Conservation (phyloP, 257 asterid genomes). For the Salvia miltiorrhiza region DNA sequence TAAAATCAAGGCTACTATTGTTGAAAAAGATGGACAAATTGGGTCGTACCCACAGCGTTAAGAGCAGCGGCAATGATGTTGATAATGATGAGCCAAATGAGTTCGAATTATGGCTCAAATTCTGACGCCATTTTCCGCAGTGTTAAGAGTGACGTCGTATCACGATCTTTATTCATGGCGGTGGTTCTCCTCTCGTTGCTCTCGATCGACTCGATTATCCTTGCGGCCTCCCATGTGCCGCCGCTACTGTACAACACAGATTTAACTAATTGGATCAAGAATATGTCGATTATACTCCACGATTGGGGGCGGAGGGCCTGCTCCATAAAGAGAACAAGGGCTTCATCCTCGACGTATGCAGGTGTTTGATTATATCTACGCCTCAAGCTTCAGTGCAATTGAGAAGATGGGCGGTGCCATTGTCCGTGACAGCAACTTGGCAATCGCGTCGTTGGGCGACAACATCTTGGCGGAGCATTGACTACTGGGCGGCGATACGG, state of each 20-base stretch:
- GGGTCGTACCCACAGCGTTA: conserved; percentile 25
- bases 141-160: too few species aligned
- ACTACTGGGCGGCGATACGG: too few species aligned
- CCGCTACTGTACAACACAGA: conserved; percentile 9
- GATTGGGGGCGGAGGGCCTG: conserved; percentile 76
- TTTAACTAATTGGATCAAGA: conserved; percentile 19
- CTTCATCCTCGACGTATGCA: conserved; percentile 34
- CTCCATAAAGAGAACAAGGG: conserved; percentile 61
- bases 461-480: conserved; percentile 37
- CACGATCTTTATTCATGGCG: conserved; percentile 57
- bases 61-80: not conserved
- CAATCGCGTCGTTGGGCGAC: conserved; percentile 42
- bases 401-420: conserved; percentile 32
- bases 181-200: conserved; percentile 41
- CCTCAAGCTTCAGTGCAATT: conserved; percentile 25
- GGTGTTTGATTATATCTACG: conserved; percentile 52
- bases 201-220: conserved; percentile 34
- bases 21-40: conserved; percentile 31
- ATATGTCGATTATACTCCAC: conserved; percentile 46
- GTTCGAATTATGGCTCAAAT: conserved; percentile 31
- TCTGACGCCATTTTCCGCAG: conserved; percentile 46
- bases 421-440: conserved; percentile 49
- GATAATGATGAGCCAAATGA: conserved; percentile 27
- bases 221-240: conserved; percentile 26
- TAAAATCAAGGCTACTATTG: not conserved